These are phyloP conservation scores for Salvia splendens DNA, from an alignment of 257 asterid genomes.

Conservation along the genomic window DNA sequence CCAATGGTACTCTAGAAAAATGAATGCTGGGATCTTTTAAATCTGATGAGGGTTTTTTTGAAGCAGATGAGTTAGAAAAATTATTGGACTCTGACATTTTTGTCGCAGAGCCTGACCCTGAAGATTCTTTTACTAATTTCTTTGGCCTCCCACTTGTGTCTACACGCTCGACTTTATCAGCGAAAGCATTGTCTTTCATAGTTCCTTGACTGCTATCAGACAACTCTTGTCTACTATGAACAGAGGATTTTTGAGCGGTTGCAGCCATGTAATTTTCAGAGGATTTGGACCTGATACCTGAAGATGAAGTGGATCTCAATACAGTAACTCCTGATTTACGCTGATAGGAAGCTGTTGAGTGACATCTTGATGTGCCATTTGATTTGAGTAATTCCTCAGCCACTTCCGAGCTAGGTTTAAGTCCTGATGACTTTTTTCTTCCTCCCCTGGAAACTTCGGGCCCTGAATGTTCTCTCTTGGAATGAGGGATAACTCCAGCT, in stretches of 20 bases:
- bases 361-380: constrained; percentile 38
- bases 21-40: constrained; percentile 47
- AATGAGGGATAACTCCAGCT: constrained; percentile 36
- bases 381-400: constrained; percentile 52
- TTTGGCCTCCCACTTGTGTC: constrained; percentile 57
- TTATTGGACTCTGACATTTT: constrained; percentile 52
- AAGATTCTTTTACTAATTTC: constrained; percentile 61
- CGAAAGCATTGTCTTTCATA: constrained; percentile 42
- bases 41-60: constrained; percentile 60
- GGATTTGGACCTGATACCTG: constrained; percentile 50
- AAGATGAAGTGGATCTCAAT: constrained; percentile 54
- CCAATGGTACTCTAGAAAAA: constrained; percentile 51
- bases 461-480: constrained; percentile 46
- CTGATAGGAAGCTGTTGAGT: constrained; percentile 46
- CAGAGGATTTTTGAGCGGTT: constrained; percentile 42
- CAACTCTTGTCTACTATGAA: constrained; percentile 43
- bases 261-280: constrained; percentile 39
- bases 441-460: constrained; percentile 52
- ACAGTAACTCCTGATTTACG: constrained; percentile 48
- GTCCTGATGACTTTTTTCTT: constrained; percentile 47
- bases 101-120: constrained; percentile 48
- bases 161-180: constrained; percentile 54
- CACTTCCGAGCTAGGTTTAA: constrained; percentile 46
- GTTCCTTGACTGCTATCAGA: constrained; percentile 50
- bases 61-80: constrained; percentile 51